Percentiles rank a stretch among this genome's conserved stretches.
Conservation (phyloP, 2,329 filamentous ascomycete species). For the Fusarium palustre region DNA sequence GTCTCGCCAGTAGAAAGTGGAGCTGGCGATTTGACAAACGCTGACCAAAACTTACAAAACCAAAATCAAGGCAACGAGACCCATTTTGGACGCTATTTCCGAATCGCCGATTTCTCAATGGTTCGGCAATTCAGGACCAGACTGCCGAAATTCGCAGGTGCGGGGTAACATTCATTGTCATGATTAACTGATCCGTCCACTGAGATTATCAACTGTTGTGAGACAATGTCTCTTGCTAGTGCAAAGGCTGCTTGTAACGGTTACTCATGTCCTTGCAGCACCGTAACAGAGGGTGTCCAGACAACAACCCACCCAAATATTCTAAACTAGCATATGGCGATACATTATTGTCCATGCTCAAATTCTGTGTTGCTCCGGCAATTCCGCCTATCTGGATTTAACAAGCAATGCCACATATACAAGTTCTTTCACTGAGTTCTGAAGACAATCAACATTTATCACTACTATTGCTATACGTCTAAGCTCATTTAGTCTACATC, state of each 20-base stretch:
- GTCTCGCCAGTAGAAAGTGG: neutral
- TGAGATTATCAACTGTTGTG: neutral
- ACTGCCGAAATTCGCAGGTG: neutral
- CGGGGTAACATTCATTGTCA: neutral
- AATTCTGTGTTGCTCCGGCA: neutral
- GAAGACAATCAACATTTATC: neutral
- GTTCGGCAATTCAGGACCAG: constrained; percentile 1
- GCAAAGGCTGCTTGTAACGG: neutral
- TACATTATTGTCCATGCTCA: neutral
- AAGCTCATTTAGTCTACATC: constrained; percentile 8
- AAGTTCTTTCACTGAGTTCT: neutral
- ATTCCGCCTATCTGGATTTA: neutral
- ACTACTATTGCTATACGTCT: accelerated
- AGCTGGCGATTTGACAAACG: neutral
- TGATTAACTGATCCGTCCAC: neutral
- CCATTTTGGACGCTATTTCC: constrained; percentile 2
- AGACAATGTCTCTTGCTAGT: neutral
- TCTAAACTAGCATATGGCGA: neutral
- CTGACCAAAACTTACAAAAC: constrained; percentile 8
- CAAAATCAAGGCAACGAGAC: neutral
- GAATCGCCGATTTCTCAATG: constrained; percentile 3
- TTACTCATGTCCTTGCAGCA: neutral
- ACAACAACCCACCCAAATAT: accelerated
- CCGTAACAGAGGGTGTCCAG: neutral
- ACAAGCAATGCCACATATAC: neutral